Evolutionary conservation across 2,329 filamentous ascomycete genomes (phyloP), one percentile per base, ranked within the genome.

Genomic region (Epichloe sylvatica): DNA sequence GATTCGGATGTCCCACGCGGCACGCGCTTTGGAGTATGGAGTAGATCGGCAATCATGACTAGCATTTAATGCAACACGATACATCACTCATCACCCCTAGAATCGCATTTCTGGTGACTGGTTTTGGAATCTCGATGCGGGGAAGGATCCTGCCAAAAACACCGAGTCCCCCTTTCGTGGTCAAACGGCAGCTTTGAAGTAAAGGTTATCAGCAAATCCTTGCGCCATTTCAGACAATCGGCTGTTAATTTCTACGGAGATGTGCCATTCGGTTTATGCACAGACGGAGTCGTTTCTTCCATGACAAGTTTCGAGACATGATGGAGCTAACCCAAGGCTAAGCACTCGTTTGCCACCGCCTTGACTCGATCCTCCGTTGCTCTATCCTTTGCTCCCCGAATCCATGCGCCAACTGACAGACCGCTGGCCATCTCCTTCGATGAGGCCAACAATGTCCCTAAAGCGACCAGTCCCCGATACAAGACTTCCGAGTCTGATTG

Each of bases 401-500:
- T 64, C 63, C 69, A 70, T 12, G 57, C 56, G 5, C 64, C 61
- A 7, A 70, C 67, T 1, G 65, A 67, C 5, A 75, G 57, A 30
- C 66, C 69, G 58, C 61, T 69, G 35, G 67, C 70, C 53, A 68
- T 67, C 2, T 67, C 67, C 46, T 64, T 65, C 1, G 66, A 68
- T 69, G n/a, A 80, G 73, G 13, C 85, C 23, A 63, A 88, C 64
- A 52, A 63, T 1, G 90, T 98, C 0, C 92, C 94, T 0, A 91
- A 67, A 0, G 86, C 87, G 6, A 94, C 86, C 5, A 97, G 73
- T 0, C 80, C 80, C 21, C 92, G 80, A 63, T 90, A 97, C 3
- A 92, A 68, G 0, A 87, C 86, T 62, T 97, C 92, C 0, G 82
- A 78, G 58, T 97, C 90, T 2, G 73, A 79, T 54, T 86, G 82